Base-by-base conservation (phyloP, 441 rosid species). In the Cnidoscolus chayamansa region DNA sequence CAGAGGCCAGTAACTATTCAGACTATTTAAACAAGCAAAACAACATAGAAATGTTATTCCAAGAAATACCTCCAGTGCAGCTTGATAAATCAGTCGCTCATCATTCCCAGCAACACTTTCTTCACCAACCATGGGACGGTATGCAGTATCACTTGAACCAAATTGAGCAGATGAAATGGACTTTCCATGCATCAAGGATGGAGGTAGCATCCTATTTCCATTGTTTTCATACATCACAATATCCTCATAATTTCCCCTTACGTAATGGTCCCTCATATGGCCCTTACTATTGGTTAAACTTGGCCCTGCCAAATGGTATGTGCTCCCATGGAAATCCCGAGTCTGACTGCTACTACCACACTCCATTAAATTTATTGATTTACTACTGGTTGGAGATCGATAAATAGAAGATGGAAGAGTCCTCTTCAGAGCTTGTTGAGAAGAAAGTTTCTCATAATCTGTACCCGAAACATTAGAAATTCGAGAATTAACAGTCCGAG, bases 1-100 rank as follows among this genome's bases (percentile, higher is more conserved):
- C 10, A 20, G 31, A 40, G 32, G 19, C 62, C 71, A 71, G 48
- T 17, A 62, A 30, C 11, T n/a, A 30, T 53, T 17, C 57, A 45
- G 2, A 51, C 63, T 56, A 53, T 4, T 16, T 35, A 70, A 56
- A 7, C 20, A 31, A 63, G 1, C 40, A 10, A 67, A 66, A 45
- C 12, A 62, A 64, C n/a, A 35, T 5, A 63, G 37, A 32, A 77
- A 65, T 54, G 59, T 57, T 49, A 65, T 40, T 69, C 72, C 37
- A 74, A 82, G 47, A 67, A 66, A 32, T 86, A 91, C 99, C 97
- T 88, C 88, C 63, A 95, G 71, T 67, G 98, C 99, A 17, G 96
- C 98, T 82, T 89, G 97, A 82, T 87, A 95, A 71, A 95, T 77
- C 79, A 95, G 70, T 78, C 97, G 86, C 85, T 95, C 99, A 71